A percentile compares a stretch with the other conserved stretches of the same genome.
Evolutionary conservation across 73 alveolate genomes (phyloP).

Genomic region (Symbiodinium pilosum): DNA sequence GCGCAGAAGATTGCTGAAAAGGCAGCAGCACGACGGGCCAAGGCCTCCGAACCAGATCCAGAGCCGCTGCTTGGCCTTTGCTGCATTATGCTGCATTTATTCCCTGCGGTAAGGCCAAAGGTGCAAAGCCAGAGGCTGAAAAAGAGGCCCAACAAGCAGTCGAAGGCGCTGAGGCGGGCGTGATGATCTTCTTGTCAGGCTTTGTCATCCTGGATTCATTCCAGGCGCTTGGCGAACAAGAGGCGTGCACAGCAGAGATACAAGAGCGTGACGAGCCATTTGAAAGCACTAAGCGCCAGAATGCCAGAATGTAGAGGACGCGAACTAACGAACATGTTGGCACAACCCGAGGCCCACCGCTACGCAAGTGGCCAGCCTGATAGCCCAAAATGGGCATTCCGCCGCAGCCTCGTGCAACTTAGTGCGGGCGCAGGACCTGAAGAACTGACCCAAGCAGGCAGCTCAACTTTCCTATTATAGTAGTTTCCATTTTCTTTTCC

Average conservation of each 20-base stretch:
- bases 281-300: not conserved
- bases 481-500: no score
- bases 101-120: not conserved
- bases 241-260: not conserved
- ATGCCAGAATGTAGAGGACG: no score
- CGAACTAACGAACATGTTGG: no score
- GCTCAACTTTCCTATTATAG: no score
- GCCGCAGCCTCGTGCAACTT: not conserved
- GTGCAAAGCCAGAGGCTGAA: not conserved
- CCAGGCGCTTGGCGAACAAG: no score
- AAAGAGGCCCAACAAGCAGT: not conserved
- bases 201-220: no score
- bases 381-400: not conserved
- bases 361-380: not conserved
- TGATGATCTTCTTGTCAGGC: not conserved
- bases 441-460: no score
- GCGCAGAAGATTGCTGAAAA: constrained; percentile 71
- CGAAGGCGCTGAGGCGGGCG: not conserved
- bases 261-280: not conserved
- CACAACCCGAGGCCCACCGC: not conserved
- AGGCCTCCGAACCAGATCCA: not conserved
- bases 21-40: constrained; percentile 66
- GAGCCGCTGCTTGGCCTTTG: no score
- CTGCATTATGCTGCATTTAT: no score
- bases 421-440: no score